Evolutionary conservation across 345 rosid species (phyloP).

Genomic region (Eucalyptus guilfoylei): DNA sequence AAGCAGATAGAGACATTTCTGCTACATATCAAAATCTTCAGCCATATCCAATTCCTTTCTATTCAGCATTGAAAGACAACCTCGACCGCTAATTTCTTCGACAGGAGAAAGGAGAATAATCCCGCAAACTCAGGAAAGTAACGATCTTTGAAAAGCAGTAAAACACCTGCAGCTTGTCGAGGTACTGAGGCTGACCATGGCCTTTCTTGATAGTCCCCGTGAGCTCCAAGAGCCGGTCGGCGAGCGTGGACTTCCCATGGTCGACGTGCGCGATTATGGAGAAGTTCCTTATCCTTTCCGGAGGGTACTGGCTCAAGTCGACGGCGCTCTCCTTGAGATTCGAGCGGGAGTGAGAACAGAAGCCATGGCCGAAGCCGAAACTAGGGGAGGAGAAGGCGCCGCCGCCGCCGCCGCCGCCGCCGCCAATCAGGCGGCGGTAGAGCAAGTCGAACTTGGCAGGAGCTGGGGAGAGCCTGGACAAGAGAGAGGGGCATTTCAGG

Average conservation of each 20-base stretch:
- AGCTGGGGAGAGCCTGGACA: not conserved
- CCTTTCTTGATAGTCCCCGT: conserved; percentile 89
- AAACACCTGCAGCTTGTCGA: conserved; percentile 79
- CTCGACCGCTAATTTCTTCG: not conserved
- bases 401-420: not conserved
- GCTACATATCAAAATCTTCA: not conserved
- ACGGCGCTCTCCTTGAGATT: not conserved
- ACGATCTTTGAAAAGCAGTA: not conserved
- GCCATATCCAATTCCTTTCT: not conserved
- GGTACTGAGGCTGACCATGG: conserved; percentile 96
- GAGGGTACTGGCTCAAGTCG: conserved; percentile 5
- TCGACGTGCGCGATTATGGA: conserved; percentile 94
- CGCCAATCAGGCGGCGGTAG: not conserved
- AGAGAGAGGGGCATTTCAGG: not conserved
- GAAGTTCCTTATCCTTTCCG: conserved; percentile 83
- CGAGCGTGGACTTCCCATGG: conserved; percentile 92
- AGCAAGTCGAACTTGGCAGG: not conserved
- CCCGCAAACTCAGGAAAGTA: not conserved
- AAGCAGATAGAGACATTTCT: not conserved
- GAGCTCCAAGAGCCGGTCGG: conserved; percentile 97
- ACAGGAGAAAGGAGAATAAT: not conserved
- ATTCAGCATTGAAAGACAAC: not conserved
- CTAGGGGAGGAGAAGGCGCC: not conserved
- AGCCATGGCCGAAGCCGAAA: not conserved
- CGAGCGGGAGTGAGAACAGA: not conserved